Percentiles rank a stretch among this genome's conserved stretches.
phyloP scores from a whole-genome alignment of 2,329 filamentous ascomycete species.

The Trichoderma harzianum region DNA sequence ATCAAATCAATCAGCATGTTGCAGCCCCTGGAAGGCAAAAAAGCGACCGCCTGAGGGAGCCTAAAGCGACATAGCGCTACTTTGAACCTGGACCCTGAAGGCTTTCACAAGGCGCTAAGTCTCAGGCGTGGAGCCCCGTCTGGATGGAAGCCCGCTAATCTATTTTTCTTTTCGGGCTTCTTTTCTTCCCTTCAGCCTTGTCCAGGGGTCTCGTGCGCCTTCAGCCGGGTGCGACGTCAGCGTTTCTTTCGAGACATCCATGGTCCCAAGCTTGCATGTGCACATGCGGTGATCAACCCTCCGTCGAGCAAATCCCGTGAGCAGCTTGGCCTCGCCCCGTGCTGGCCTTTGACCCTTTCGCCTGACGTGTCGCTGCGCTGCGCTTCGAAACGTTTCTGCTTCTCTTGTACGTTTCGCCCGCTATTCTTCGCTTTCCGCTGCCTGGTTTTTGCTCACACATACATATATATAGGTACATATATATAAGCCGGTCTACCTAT shows the following conservation, averaged over 20 bases:
- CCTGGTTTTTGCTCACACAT: not conserved
- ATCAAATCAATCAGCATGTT: constrained; percentile 8
- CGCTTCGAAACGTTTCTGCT: not conserved
- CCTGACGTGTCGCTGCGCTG: constrained; percentile 1
- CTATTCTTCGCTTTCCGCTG: not conserved
- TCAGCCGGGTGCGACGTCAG: constrained; percentile 14
- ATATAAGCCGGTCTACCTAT: not conserved
- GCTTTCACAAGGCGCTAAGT: not conserved
- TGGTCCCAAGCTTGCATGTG: not conserved
- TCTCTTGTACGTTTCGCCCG: not conserved
- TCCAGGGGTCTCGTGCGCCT: constrained; percentile 12
- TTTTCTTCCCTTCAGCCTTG: constrained; percentile 1
- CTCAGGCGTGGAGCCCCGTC: not conserved
- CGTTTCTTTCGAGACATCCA: not conserved
- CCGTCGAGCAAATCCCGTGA: constrained; percentile 6
- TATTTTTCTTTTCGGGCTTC: not conserved
- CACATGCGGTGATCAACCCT: not conserved
- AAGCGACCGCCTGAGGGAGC: not conserved
- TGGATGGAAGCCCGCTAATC: not conserved
- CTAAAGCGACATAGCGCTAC: not conserved
- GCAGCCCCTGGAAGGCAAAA: not conserved
- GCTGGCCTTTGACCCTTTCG: not conserved
- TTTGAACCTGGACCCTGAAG: not conserved
- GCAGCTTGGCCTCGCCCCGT: constrained; percentile 5
- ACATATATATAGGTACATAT: not conserved